These are phyloP conservation scores for Aquilaria malaccensis DNA, from an alignment of 345 rosid genomes.

Conservation along the genomic window DNA sequence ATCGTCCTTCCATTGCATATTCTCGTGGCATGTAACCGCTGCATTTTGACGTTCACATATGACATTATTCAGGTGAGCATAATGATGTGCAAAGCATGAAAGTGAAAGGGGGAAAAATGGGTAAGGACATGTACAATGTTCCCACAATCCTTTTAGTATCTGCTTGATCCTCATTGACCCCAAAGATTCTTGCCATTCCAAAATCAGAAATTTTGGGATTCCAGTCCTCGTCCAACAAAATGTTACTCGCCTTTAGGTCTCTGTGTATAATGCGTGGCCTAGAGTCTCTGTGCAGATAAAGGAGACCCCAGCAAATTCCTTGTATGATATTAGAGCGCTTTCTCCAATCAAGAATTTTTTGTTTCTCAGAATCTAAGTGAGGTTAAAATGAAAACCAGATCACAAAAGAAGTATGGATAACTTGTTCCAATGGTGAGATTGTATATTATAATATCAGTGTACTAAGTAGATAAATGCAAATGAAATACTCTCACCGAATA, in stretches of 20 bases:
- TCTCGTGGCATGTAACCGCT: slow-evolving; percentile 44
- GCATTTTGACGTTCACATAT: neutral
- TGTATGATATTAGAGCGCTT: slow-evolving; percentile 15
- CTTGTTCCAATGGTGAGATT: too few species aligned
- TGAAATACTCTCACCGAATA: slow-evolving; percentile 19
- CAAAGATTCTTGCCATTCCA: slow-evolving; percentile 31
- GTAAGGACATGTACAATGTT: slow-evolving; percentile 9
- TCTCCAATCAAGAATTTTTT: slow-evolving; percentile 7
- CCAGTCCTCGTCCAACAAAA: slow-evolving; percentile 20
- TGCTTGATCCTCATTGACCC: slow-evolving; percentile 15
- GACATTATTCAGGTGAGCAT: neutral
- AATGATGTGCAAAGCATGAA: neutral
- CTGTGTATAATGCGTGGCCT: slow-evolving; percentile 24
- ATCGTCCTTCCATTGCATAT: slow-evolving; percentile 32
- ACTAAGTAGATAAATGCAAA: too few species aligned
- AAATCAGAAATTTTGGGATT: slow-evolving; percentile 30
- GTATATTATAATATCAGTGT: too few species aligned
- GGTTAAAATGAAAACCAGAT: neutral
- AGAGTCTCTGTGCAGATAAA: slow-evolving; percentile 26
- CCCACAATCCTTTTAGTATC: slow-evolving; percentile 22
- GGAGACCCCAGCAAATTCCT: slow-evolving; percentile 17
- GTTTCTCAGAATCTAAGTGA: slow-evolving; percentile 4
- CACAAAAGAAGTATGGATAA: neutral
- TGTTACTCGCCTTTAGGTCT: slow-evolving; percentile 26
- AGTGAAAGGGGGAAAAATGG: neutral